These are phyloP conservation scores for Skeletonema grethae DNA, from an alignment of 108 stramenopile genomes.

Conservation along the genomic window DNA sequence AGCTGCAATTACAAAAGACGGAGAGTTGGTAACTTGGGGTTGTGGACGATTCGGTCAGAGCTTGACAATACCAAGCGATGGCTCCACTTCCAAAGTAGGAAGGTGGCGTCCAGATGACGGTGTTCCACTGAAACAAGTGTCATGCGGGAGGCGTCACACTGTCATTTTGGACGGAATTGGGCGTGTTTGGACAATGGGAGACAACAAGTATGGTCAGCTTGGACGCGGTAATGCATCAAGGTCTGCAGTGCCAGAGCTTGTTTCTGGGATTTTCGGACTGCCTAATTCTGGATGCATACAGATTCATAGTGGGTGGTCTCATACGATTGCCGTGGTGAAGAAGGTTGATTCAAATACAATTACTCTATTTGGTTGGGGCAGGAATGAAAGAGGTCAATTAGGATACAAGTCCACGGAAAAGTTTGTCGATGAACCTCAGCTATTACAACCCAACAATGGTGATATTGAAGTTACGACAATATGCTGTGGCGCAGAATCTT, in stretches of 20 bases:
- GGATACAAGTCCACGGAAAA: slow-evolving; percentile 36
- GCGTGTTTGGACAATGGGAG: slow-evolving; percentile 80
- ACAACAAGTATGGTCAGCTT: slow-evolving; percentile 84
- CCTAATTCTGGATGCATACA: slow-evolving; percentile 43
- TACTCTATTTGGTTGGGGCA: slow-evolving; percentile 72
- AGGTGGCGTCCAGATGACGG: slow-evolving; percentile 78
- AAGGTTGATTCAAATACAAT: slow-evolving; percentile 12
- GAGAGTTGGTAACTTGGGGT: slow-evolving; percentile 80
- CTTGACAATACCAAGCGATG: slow-evolving; percentile 10
- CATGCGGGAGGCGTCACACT: slow-evolving; percentile 77
- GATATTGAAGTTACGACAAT: slow-evolving; percentile 32
- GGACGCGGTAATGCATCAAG: slow-evolving; percentile 41
- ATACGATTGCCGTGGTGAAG: slow-evolving; percentile 55
- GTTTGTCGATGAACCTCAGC: slow-evolving; percentile 36
- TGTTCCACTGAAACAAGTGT: slow-evolving; percentile 54
- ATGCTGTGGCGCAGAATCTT: slow-evolving; percentile 77
- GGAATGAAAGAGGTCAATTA: slow-evolving; percentile 59
- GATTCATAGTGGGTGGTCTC: slow-evolving; percentile 66
- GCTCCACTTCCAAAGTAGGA: slow-evolving; percentile 13
- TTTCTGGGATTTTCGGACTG: slow-evolving; percentile 46
- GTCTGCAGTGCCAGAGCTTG: slow-evolving; percentile 30
- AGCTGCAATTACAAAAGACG: slow-evolving; percentile 62
- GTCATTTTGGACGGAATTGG: slow-evolving; percentile 67
- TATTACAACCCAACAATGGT: slow-evolving; percentile 12
- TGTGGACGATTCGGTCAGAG: slow-evolving; percentile 75